Evolutionary conservation across 1,284 basidiomycete genomes (phyloP).

Genomic region (Cryptococcus sp.): DNA sequence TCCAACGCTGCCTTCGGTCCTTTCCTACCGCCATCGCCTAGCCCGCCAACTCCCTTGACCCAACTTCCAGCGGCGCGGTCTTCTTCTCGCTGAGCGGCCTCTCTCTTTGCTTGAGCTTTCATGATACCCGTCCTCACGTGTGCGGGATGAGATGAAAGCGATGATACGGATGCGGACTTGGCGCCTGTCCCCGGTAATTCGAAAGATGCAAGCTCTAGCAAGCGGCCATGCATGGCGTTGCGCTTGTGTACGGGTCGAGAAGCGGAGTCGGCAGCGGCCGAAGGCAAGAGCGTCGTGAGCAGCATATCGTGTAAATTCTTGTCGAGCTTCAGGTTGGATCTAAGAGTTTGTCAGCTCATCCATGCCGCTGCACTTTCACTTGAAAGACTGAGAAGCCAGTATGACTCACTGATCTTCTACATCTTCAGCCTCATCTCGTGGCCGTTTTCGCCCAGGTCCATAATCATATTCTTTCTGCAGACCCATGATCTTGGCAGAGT

Average conservation of each 20-base stretch:
- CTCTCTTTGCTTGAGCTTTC: constrained; percentile 36
- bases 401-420: constrained; percentile 39
- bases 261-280: constrained; percentile 24
- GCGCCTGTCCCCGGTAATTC: constrained; percentile 44
- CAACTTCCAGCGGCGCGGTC: constrained; percentile 42
- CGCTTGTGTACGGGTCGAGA: constrained; percentile 50
- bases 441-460: constrained; percentile 22
- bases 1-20: constrained; percentile 13
- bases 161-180: constrained; percentile 10
- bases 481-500: constrained; percentile 51
- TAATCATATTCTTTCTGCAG: constrained; percentile 28
- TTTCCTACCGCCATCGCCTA: constrained; percentile 39
- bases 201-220: constrained; percentile 47
- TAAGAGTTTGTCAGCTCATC: constrained; percentile 3
- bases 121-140: constrained; percentile 46
- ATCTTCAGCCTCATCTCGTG: constrained; percentile 28
- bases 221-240: constrained; percentile 41
- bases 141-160: constrained; percentile 40
- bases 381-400: too few relatives aligned
- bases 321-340: constrained; percentile 47
- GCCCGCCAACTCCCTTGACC: constrained; percentile 44
- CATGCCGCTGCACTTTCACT: neutral
- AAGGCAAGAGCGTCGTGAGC: constrained; percentile 47
- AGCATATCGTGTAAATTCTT: constrained; percentile 52
- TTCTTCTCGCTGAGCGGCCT: constrained; percentile 33